These are phyloP conservation scores for Coniferiporia sulphurascens DNA, from an alignment of 1,284 basidiomycete genomes.

Conservation along the genomic window DNA sequence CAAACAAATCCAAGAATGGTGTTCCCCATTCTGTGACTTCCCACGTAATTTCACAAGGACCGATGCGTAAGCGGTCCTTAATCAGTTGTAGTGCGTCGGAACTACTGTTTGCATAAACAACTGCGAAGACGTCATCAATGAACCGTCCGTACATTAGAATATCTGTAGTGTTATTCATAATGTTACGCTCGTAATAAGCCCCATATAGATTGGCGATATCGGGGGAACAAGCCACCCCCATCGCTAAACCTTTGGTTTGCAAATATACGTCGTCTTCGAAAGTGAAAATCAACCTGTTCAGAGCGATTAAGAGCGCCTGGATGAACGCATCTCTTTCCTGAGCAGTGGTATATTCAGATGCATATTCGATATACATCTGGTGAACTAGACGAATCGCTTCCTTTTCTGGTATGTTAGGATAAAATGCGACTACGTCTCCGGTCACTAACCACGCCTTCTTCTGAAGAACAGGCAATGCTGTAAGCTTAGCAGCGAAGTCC, in stretches of 20 bases:
- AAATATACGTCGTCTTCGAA: slow-evolving; percentile 22
- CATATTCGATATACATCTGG: too few species aligned
- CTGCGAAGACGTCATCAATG: slow-evolving; percentile 33
- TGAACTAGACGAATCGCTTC: too few species aligned
- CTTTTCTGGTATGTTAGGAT: slow-evolving; percentile 27
- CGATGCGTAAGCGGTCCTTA: slow-evolving; percentile 21
- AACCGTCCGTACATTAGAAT: slow-evolving; percentile 34
- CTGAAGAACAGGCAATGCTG: slow-evolving; percentile 18
- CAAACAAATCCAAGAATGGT: slow-evolving; percentile 30
- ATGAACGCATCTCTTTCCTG: too few species aligned
- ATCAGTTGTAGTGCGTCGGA: slow-evolving; percentile 22
- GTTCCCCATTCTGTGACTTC: slow-evolving; percentile 19
- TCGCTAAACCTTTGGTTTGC: slow-evolving; percentile 30
- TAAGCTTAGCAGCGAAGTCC: slow-evolving; percentile 28
- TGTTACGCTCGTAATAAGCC: slow-evolving; percentile 22
- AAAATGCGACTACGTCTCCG: slow-evolving; percentile 32
- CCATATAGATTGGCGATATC: slow-evolving; percentile 34
- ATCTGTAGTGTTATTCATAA: slow-evolving; percentile 20
- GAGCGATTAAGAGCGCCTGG: too few species aligned
- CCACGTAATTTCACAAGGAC: slow-evolving; percentile 32
- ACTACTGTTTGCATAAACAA: slow-evolving; percentile 28
- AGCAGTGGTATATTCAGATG: too few species aligned
- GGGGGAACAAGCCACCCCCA: slow-evolving; percentile 31
- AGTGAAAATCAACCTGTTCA: slow-evolving; percentile 20
- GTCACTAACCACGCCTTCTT: slow-evolving; percentile 23